Evolutionary conservation across 73 alveolate species (phyloP).

Genomic region (Durusdinium trenchii): DNA sequence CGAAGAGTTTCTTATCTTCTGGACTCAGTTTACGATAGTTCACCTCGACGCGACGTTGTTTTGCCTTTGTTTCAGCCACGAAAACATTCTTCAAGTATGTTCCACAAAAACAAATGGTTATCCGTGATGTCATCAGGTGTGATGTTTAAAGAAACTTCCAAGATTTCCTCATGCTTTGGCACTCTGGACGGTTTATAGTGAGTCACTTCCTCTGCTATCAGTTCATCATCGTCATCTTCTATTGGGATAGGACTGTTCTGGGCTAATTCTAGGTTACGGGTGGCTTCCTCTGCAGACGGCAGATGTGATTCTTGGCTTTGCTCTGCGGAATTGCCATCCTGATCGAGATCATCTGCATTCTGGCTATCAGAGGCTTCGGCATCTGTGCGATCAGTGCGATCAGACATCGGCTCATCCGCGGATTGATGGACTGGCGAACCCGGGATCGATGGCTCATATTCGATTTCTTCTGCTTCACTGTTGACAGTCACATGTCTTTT

Average conservation of each 20-base stretch:
- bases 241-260: neutral
- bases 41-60: neutral
- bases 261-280: neutral
- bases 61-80: neutral
- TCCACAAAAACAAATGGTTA: neutral
- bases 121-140: neutral
- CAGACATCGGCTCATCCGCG: neutral
- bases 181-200: neutral
- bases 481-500: neutral
- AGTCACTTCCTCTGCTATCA: neutral
- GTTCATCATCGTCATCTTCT: neutral
- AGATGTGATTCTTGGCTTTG: neutral
- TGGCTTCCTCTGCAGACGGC: neutral
- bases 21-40: neutral
- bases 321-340: neutral
- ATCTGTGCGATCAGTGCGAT: too few relatives aligned
- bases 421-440: neutral
- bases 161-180: neutral
- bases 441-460: neutral
- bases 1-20: neutral
- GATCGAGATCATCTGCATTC: too few relatives aligned
- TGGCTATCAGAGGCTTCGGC: too few relatives aligned
- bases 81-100: neutral
- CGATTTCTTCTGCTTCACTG: neutral
- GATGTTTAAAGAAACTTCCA: neutral